Percentiles rank a stretch among this genome's conserved stretches.
Evolutionary conservation across 2,329 filamentous ascomycete species (phyloP).

Genomic region (Cytospora schulzeri): DNA sequence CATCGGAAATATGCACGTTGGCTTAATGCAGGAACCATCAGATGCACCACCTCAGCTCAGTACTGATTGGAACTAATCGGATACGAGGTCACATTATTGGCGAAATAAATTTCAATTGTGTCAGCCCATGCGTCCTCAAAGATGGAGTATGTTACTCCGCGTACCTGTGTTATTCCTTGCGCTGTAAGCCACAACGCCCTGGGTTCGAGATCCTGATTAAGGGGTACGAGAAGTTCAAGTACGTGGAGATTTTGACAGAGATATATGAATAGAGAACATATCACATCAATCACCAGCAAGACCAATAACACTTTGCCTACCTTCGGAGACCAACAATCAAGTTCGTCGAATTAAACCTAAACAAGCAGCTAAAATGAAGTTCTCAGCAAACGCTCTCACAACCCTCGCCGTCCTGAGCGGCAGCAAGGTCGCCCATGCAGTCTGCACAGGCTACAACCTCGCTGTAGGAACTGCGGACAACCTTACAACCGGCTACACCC

Average conservation of each 20-base stretch:
- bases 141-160: not conserved
- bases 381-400: not conserved
- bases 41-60: not conserved
- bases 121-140: not conserved
- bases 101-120: not conserved
- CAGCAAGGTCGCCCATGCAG: constrained; percentile 16
- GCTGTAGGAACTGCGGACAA: constrained; percentile 13
- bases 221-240: not conserved
- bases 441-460: constrained; percentile 18
- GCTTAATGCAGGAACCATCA: not conserved
- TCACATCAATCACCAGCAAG: not conserved
- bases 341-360: not conserved
- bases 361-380: constrained; percentile 14
- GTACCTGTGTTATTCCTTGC: not conserved
- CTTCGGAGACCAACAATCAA: not conserved
- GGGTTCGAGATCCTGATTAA: not conserved
- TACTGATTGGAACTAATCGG: not conserved
- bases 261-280: not conserved
- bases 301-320: not conserved
- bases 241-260: not conserved
- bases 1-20: constrained; percentile 4
- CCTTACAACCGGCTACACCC: constrained; percentile 7
- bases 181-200: not conserved
- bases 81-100: not conserved
- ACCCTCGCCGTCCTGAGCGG: constrained; percentile 19